Base-by-base conservation (phyloP, 768 basidiomycete species). In the Rhizopogon vesiculosus region DNA sequence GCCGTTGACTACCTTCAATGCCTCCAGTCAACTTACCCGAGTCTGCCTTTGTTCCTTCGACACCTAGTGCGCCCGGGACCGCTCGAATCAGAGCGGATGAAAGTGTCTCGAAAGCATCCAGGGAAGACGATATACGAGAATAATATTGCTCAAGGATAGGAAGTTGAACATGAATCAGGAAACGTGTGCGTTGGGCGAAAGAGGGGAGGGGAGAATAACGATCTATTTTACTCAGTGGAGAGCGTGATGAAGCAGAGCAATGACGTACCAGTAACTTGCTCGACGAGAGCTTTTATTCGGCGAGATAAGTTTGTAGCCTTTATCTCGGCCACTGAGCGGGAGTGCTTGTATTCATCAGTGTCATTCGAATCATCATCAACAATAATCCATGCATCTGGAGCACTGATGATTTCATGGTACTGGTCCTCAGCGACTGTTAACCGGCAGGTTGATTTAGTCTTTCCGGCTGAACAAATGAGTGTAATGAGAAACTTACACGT, bases 31-130 rank as follows among this genome's bases (percentile, higher is more conserved):
- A 75, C 56, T 78, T 79, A 55, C 77, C 76, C 7, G 83, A 75
- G 62, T 91, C 87, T 10, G 71, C 58, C 53, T 65, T 71, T 1
- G 63, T 48, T 54, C 72, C 70, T 3, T 69, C 69, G 44, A 84
- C 84, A 18, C 83, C 79, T 41, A 98, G 77, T 0, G 93, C 93
- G 16, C 97, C 97, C 1, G 97, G 97, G 1, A 98, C 94, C 3
- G 89, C 89, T 13, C 93, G 87, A 42, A 94, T 83, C 60, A 99
- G 84, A 0, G 87, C 81, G 31, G 90, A 93, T 1, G 93, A 92
- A 5, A 97, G 76, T 1, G 87, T 89, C 69, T 98, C 97, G 62
- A 98, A 98, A 0, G 95, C 96, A 63, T 98, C 93, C 25, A 98
- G 74, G 8, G 94, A 93, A 8, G 87, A 82, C 1, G 83, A 77